Evolutionary conservation across 805 yeast genomes (phyloP).

Genomic region (Candida oleophila): DNA sequence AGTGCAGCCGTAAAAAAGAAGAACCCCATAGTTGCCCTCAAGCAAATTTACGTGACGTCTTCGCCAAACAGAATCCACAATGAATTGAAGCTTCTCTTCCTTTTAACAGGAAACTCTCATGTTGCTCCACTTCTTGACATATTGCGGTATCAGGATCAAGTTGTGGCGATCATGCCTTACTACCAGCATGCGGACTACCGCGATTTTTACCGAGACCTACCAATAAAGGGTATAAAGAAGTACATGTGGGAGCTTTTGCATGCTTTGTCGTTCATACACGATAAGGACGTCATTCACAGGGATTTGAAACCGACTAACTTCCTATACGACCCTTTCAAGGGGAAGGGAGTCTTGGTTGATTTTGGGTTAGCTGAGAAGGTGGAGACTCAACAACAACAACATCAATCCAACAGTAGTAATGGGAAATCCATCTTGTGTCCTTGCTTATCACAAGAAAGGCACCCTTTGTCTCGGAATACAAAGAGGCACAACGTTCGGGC

Average conservation of each 20-base stretch:
- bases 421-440: conserved; percentile 48
- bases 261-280: conserved; percentile 65
- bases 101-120: conserved; percentile 62
- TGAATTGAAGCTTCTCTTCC: conserved; percentile 77
- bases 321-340: conserved; percentile 62
- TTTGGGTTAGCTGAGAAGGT: conserved; percentile 84
- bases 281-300: conserved; percentile 40
- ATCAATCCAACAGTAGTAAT: neutral
- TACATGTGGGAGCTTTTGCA: conserved; percentile 79
- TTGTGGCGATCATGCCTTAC: conserved; percentile 87
- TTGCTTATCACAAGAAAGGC: conserved; percentile 39
- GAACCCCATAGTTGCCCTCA: conserved; percentile 73
- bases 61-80: conserved; percentile 89
- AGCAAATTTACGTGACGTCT: conserved; percentile 91
- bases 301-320: conserved; percentile 61
- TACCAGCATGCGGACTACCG: conserved; percentile 90
- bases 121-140: conserved; percentile 93
- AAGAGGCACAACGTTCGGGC: conserved; percentile 36
- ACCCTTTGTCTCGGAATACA: conserved; percentile 5
- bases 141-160: conserved; percentile 83
- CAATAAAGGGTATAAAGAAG: conserved; percentile 73
- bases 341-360: conserved; percentile 82
- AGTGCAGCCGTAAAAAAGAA: conserved; percentile 15
- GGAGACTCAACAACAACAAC: conserved; percentile 9
- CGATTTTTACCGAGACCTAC: conserved; percentile 77